Conservation (phyloP, 805 yeast species). For the Phaffomyces thermotolerans region DNA sequence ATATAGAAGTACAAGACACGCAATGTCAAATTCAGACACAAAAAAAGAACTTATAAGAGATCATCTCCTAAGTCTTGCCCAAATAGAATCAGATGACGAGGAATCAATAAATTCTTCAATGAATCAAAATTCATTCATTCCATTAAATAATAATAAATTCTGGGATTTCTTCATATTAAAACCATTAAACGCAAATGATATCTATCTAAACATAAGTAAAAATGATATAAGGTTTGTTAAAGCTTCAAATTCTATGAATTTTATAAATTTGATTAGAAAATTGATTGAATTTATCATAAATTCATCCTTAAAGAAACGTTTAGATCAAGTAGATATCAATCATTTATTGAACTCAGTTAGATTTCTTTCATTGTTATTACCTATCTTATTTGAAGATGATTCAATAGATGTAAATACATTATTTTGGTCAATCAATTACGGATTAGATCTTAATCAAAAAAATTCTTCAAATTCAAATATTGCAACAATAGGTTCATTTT, state of each 20-base stretch:
- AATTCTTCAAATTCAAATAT: conserved; percentile 5
- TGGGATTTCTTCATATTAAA: conserved; percentile 42
- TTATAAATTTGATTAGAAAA: conserved; percentile 41
- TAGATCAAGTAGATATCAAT: neutral
- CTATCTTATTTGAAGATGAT: conserved; percentile 53
- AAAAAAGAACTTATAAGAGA: neutral
- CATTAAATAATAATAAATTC: conserved; percentile 25
- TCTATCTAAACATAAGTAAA: conserved; percentile 49
- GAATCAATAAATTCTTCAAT: neutral
- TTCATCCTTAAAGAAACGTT: too few species aligned
- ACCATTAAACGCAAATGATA: conserved; percentile 48
- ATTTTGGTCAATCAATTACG: conserved; percentile 5
- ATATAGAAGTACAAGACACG: too few species aligned
- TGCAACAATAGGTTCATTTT: conserved; percentile 23
- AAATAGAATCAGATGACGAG: neutral
- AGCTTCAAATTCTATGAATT: conserved; percentile 49
- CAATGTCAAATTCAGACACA: neutral
- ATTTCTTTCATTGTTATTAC: conserved; percentile 55
- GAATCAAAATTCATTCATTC: conserved; percentile 1
- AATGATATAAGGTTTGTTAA: conserved; percentile 54
- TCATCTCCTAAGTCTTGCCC: neutral
- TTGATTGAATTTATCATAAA: too few species aligned
- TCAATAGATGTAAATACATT: conserved; percentile 14
- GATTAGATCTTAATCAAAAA: neutral
- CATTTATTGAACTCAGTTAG: conserved; percentile 56